Evolutionary conservation across 1,284 basidiomycete genomes (phyloP), one percentile per base, ranked within the genome.

Genomic region (Cutaneotrichosporon cyanovorans): DNA sequence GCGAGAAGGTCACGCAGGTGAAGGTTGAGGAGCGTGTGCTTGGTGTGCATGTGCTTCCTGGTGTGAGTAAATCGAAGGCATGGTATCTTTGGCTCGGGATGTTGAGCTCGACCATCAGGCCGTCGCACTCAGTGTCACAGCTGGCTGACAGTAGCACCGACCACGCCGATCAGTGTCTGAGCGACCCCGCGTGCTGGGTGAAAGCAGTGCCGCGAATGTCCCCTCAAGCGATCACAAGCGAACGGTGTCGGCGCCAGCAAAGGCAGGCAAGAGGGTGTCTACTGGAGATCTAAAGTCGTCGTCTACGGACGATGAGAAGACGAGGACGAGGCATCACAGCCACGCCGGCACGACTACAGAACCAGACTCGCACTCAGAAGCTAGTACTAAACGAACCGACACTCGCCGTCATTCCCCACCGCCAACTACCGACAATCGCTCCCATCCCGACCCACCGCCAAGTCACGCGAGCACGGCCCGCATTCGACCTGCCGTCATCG

Each of bases 21-120:
- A 1, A 47, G 2, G 37, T 52, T 20, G 14, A 40, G 15, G 40
- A 53, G 25, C 41, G 49, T 9, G 54, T 60, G 5, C 42, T 50
- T 10, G 43, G 31, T 15, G 33, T 57, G 10, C 37, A 46, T 22
- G 28, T 32, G 21, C 37, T 56, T 16, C 51, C 54, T 18, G 18
- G 36, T 28, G 28, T 28, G 25, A 28, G 25, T 28, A 7, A 12
- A 28, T n/a, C n/a, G n/a, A n/a, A n/a, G n/a, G n/a, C n/a, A n/a
- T n/a, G n/a, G n/a, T n/a, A n/a, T n/a, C n/a, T n/a, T n/a, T n/a
- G n/a, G n/a, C n/a, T n/a, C n/a, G n/a, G n/a, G n/a, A n/a, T n/a
- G n/a, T n/a, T n/a, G n/a, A n/a, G n/a, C n/a, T n/a, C n/a, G n/a
- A n/a, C n/a, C n/a, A n/a, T n/a, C n/a, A n/a, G n/a, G n/a, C n/a